Base-by-base conservation (phyloP, 352 stramenopile genomes). In the Hyaloperonospora arabidopsidis region DNA sequence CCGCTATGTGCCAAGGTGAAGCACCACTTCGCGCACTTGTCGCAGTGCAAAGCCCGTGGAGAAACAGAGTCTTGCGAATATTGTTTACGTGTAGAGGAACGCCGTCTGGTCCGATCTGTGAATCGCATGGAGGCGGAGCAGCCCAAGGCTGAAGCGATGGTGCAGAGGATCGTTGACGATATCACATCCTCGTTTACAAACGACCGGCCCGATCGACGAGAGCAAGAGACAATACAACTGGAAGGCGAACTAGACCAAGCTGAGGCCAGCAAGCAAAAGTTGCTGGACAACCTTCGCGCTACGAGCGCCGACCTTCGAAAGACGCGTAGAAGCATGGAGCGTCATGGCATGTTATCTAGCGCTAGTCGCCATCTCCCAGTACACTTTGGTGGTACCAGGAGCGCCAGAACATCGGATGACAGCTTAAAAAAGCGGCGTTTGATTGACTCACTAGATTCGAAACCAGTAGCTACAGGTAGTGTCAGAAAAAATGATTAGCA, bases 211-310 rank as follows among this genome's bases (percentile, higher is more conserved):
- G 54, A 72, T 32, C 67, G 81, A 51, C 68, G 59, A 21, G 72
- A 79, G 43, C 61, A 68, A 17, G 63, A 67, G n/a, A 43, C 78
- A 23, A 54, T 73, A 40, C 73, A 77, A 54, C 57, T 86, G 2
- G 71, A 84, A 34, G 70, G 85, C 49, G 76, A 84, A 23, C 66
- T 86, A 29, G 73, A 82, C 21, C 75, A 84, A 55, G 67, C 67
- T 13, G 69, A 82, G 22, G 54, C 68, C n/a, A 68, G 80, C 61
- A 84, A 82, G 40, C 64, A 64, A 19, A 60, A 76, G 40, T 49
- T 82, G 38, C 29, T 61, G 1, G 65, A 71, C n/a, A 76, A 77
- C 47, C 65, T 86, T 5, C 52, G 43, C 13, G 44, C 45, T n/a
- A 46, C 56, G 44, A 49, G 63, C 2, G 45, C 40, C 13, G 60